phyloP scores from a whole-genome alignment of 2,329 filamentous ascomycete species.

The Mycosphaerella sp. region DNA sequence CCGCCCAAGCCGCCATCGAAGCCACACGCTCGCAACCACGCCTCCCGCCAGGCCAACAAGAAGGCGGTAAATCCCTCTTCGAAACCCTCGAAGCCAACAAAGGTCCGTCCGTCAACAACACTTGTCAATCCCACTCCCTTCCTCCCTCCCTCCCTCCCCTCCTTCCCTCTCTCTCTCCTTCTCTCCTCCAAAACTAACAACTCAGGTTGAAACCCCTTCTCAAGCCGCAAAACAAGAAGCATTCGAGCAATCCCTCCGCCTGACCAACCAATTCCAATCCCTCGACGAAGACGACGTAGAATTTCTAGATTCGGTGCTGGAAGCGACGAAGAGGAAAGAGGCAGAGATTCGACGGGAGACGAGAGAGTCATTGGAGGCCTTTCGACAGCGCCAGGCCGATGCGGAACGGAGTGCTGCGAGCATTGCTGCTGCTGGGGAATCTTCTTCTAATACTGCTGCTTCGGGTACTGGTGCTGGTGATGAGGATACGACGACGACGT shows the following conservation, averaged over 20 bases:
- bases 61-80: constrained; percentile 58
- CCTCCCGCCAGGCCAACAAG: constrained; percentile 45
- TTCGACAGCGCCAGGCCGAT: constrained; percentile 54
- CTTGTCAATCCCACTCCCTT: not conserved
- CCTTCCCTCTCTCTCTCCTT: not conserved
- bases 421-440: constrained; percentile 34
- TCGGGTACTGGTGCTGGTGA: constrained; percentile 38
- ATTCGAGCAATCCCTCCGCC: constrained; percentile 64
- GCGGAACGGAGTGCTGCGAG: constrained; percentile 44
- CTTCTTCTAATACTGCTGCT: not conserved
- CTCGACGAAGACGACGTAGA: constrained; percentile 74
- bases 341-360: constrained; percentile 53
- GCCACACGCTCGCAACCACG: constrained; percentile 52
- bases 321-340: constrained; percentile 52
- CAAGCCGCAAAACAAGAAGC: constrained; percentile 72
- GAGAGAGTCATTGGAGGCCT: constrained; percentile 51
- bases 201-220: constrained; percentile 15
- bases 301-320: constrained; percentile 58
- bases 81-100: constrained; percentile 77
- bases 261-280: constrained; percentile 70
- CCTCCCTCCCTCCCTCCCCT: not conserved
- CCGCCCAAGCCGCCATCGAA: constrained; percentile 60
- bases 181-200: constrained; percentile 21
- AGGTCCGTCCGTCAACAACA: constrained; percentile 45
- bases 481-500: constrained; percentile 25